A percentile compares a stretch with the other conserved stretches of the same genome.
Evolutionary conservation across 148 eudicot genomes (phyloP).

Genomic region (Vaccinium macrocarpon): DNA sequence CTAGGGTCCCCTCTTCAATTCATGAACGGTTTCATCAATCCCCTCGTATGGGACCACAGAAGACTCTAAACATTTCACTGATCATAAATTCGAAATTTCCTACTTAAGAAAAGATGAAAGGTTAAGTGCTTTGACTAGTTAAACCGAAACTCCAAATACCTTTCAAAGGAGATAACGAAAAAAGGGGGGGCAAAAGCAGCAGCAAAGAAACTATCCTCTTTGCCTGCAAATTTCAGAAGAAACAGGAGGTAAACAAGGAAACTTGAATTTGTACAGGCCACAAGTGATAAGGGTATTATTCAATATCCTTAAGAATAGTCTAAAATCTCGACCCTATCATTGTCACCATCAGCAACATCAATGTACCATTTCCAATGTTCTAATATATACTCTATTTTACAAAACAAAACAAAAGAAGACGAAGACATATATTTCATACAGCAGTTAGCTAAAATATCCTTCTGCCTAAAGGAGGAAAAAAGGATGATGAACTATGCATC

Average conservation of each 20-base stretch:
- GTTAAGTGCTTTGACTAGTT: not conserved
- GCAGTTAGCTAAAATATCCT: slow-evolving; percentile 17
- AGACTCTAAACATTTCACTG: not conserved
- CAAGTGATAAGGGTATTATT: slow-evolving; percentile 8
- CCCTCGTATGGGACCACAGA: not conserved
- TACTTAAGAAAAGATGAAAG: not conserved
- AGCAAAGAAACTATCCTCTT: not conserved
- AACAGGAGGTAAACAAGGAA: not conserved
- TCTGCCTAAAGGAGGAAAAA: slow-evolving; percentile 3
- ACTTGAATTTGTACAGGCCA: not conserved
- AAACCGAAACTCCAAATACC: not conserved
- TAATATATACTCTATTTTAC: slow-evolving; percentile 18
- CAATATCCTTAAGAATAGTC: not conserved
- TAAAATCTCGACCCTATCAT: slow-evolving; percentile 7
- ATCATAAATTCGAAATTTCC: not conserved
- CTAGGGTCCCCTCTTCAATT: too few relatives aligned
- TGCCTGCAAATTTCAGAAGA: slow-evolving; percentile 6
- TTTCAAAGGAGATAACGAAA: not conserved
- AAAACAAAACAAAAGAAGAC: not conserved
- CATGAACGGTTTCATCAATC: not conserved
- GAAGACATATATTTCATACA: not conserved
- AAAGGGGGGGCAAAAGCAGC: not conserved
- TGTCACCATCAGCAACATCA: slow-evolving; percentile 8
- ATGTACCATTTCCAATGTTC: slow-evolving; percentile 12
- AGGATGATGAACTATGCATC: not conserved